Evolutionary conservation across 495 filamentous ascomycete genomes (phyloP).

Genomic region (Hamigera avellanea): DNA sequence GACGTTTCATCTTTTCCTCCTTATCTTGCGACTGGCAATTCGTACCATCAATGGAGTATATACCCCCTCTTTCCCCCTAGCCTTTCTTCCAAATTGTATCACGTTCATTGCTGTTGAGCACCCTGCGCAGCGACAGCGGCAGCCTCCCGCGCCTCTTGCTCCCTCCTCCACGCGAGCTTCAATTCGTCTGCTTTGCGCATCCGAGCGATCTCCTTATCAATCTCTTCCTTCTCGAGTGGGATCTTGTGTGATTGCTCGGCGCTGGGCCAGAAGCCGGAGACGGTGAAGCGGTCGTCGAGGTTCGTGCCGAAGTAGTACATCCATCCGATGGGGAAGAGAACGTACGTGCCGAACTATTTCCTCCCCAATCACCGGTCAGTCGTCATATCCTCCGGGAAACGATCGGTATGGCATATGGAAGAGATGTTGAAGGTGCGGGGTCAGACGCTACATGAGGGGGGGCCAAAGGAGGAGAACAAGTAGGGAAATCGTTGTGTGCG

Average conservation of each 20-base stretch:
- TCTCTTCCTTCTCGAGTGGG: slow-evolving; percentile 81
- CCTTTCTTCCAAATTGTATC: no score
- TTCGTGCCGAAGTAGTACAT: slow-evolving; percentile 99
- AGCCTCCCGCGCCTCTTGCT: slow-evolving; percentile 44
- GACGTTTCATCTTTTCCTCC: no score
- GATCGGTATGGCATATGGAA: neutral
- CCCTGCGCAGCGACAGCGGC: slow-evolving; percentile 17
- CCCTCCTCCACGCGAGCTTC: slow-evolving; percentile 40
- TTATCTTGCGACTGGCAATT: no score
- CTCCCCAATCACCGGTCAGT: no score
- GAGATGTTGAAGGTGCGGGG: no score
- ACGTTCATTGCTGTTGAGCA: no score
- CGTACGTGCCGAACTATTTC: slow-evolving; percentile 85
- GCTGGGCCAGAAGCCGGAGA: slow-evolving; percentile 90
- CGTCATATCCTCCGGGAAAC: neutral
- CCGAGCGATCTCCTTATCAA: slow-evolving; percentile 61
- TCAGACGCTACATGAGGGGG: no score
- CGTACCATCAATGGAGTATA: no score
- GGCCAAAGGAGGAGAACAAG: no score
- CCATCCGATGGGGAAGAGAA: slow-evolving; percentile 95
- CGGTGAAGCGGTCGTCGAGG: slow-evolving; percentile 79
- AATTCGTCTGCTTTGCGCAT: slow-evolving; percentile 42
- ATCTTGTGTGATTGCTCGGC: slow-evolving; percentile 77
- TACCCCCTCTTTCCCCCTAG: no score
- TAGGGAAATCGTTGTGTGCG: no score